A percentile compares a stretch with the other conserved stretches of the same genome.
These are phyloP conservation scores for Sclerotinia borealis DNA, from an alignment of 2,329 filamentous ascomycete species.

Conservation along the genomic window DNA sequence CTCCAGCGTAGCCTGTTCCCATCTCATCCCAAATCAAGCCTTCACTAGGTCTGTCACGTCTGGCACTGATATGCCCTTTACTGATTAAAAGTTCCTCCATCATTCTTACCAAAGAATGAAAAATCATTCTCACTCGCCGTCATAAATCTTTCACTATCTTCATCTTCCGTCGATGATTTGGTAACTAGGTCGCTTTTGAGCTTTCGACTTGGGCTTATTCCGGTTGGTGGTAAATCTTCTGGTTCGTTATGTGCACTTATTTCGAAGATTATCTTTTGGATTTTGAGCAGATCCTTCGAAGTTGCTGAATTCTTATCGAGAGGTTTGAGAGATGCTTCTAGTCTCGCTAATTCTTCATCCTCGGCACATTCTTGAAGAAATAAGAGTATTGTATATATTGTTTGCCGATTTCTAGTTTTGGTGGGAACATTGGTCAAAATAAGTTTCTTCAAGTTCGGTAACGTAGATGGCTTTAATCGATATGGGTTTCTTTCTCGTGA, in stretches of 20 bases:
- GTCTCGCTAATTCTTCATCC: conserved; percentile 18
- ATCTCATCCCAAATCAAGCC: conserved; percentile 8
- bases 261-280: not conserved
- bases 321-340: not conserved
- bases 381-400: conserved; percentile 13
- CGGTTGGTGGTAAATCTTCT: not conserved
- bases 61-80: conserved; percentile 16
- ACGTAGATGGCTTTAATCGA: conserved; percentile 18
- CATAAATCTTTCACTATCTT: conserved; percentile 20
- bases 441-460: conserved; percentile 19
- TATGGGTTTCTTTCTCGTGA: conserved; percentile 17
- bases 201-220: not conserved
- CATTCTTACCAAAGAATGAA: conserved; percentile 22
- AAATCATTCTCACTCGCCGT: conserved; percentile 17
- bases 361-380: conserved; percentile 23
- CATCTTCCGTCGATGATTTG: too few species aligned
- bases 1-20: not conserved
- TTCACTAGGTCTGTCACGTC: not conserved
- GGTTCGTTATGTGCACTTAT: not conserved
- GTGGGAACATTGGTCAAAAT: conserved; percentile 18
- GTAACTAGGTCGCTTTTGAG: conserved; percentile 7
- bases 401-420: conserved; percentile 10
- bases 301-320: not conserved
- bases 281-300: not conserved
- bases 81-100: conserved; percentile 17